Evolutionary conservation across 768 basidiomycete species (phyloP), one percentile per base, ranked within the genome.

Genomic region (Ephemerocybe angulata): DNA sequence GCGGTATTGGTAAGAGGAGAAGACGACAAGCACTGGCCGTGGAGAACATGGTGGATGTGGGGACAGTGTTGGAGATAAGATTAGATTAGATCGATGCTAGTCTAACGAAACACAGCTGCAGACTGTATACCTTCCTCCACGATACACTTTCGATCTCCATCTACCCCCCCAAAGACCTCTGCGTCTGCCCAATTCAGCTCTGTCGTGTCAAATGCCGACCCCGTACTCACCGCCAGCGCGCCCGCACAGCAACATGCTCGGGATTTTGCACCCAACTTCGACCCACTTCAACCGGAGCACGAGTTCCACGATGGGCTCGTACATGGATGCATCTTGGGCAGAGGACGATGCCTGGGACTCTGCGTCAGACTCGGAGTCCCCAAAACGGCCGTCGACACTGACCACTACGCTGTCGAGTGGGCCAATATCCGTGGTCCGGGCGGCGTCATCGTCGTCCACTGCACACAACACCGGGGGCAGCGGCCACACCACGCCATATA

Each of bases 301-400:
- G 50, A 50, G 48, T 21, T 55, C 54, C 8, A 50, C 33, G 19
- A 25, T 27, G 54, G 22, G 17, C 25, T 44, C 42, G n/a, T 33
- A 41, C 15, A 55, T 50, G 48, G 48, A 50, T 22, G 65, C 74
- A 31, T 87, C 90, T 51, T 87, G 88, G 86, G 87, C 73, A n/a
- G 89, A 90, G 66, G 90, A 92, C 65, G 90, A 93, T 66, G 88
- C 83, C 43, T 93, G 90, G 90, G 90, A 92, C 71, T 87, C 85
- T 62, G 77, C 80, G 50, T 91, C 89, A 17, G 90, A 92, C 71
- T 85, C 84, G 43, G 88, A 89, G 69, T 85, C 81, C 52, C 81
- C 80, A 21, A 56, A 40, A 22, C 22, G 42, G 17, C 50, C 38
- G 8, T 47, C 47, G 22, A 49, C 54, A 10, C 41, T 48, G n/a